A percentile compares a stretch with the other conserved stretches of the same genome.
phyloP scores from a whole-genome alignment of 176 grass and related monocot species.

The Ensete glaucum region DNA sequence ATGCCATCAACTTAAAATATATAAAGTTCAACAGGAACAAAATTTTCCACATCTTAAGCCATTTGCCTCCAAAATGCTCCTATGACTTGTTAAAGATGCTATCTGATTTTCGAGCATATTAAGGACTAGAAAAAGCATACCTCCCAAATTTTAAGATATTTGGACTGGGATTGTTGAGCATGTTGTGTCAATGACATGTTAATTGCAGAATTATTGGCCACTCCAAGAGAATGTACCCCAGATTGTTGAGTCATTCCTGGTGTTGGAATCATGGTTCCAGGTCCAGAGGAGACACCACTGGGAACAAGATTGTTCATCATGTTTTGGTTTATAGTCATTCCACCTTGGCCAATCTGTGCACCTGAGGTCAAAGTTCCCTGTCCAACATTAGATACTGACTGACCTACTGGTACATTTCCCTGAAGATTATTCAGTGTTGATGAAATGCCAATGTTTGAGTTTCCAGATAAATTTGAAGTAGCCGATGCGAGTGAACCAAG shows the following conservation, averaged over 20 bases:
- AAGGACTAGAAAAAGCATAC: slow-evolving; percentile 25
- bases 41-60: too few species aligned
- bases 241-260: slow-evolving; percentile 67
- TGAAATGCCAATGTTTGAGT: slow-evolving; percentile 53
- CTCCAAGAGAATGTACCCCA: slow-evolving; percentile 60
- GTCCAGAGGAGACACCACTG: slow-evolving; percentile 41
- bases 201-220: slow-evolving; percentile 56
- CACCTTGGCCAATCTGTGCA: slow-evolving; percentile 69
- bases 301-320: slow-evolving; percentile 50
- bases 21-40: too few species aligned
- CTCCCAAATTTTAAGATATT: slow-evolving; percentile 99
- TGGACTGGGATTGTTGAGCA: slow-evolving; percentile 53
- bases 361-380: slow-evolving; percentile 51
- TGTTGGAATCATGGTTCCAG: slow-evolving; percentile 80
- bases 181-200: slow-evolving; percentile 65
- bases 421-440: slow-evolving; percentile 48
- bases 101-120: background rate
- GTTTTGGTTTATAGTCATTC: slow-evolving; percentile 57
- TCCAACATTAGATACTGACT: slow-evolving; percentile 43
- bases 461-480: slow-evolving; percentile 42
- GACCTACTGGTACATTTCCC: slow-evolving; percentile 52
- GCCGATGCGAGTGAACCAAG: slow-evolving; percentile 57
- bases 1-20: too few species aligned
- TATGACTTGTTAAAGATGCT: background rate
- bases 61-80: background rate